These are phyloP conservation scores for Phlegmacium glaucopus DNA, from an alignment of 768 basidiomycete species.

Conservation along the genomic window DNA sequence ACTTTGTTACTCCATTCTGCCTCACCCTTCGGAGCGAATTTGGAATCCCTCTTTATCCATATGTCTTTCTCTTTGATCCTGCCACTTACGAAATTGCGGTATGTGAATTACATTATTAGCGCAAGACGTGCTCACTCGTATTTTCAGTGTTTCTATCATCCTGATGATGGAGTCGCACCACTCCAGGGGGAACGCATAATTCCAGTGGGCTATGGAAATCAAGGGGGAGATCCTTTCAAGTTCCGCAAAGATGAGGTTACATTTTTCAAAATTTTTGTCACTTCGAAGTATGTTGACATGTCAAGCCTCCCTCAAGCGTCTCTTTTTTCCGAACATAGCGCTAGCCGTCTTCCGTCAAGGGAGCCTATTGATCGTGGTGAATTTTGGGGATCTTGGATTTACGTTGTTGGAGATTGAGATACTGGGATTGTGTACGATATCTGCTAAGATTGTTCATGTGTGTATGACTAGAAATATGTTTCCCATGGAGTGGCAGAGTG, in stretches of 20 bases:
- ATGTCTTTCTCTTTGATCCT: not conserved
- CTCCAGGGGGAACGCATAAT: not conserved
- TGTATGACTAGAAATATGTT: too few species aligned
- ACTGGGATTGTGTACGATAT: too few species aligned
- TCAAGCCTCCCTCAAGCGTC: not conserved
- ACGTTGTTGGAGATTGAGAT: too few species aligned
- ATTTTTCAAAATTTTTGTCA: not conserved
- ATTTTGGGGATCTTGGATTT: not conserved
- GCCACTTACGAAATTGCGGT: not conserved
- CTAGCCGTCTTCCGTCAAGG: not conserved
- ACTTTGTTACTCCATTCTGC: not conserved
- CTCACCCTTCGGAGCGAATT: not conserved
- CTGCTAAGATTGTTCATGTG: too few species aligned
- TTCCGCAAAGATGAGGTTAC: not conserved
- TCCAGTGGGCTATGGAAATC: not conserved
- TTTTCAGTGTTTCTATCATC: not conserved
- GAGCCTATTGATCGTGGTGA: not conserved
- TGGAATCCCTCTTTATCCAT: not conserved
- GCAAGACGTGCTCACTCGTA: not conserved
- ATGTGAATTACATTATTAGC: not conserved
- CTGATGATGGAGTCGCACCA: not conserved
- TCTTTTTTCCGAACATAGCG: not conserved
- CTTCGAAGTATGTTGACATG: not conserved
- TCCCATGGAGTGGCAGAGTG: too few species aligned
- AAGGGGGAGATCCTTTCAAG: not conserved